Evolutionary conservation across 192 early-diverging fungal genomes (phyloP).

Genomic region (Coemansia sp.): DNA sequence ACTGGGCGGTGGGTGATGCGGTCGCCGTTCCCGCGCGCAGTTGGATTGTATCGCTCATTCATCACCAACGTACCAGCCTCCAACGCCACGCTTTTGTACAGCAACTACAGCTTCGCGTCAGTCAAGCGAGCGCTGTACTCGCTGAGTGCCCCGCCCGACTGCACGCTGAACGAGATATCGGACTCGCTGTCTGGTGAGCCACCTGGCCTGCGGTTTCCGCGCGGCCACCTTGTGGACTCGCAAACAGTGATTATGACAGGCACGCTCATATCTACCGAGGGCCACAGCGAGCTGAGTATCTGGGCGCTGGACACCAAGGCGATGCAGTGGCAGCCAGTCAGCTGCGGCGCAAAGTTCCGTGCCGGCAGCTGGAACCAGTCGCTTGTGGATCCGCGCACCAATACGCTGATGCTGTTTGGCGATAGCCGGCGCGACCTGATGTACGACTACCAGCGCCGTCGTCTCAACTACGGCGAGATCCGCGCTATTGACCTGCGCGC

Average conservation of each 20-base stretch:
- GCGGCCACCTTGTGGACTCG: slow-evolving; percentile 68
- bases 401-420: slow-evolving; percentile 73
- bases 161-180: slow-evolving; percentile 69
- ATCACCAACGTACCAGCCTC: slow-evolving; percentile 62
- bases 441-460: slow-evolving; percentile 77
- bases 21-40: slow-evolving; percentile 69
- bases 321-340: slow-evolving; percentile 66
- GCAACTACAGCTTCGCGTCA: slow-evolving; percentile 74
- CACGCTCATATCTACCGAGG: slow-evolving; percentile 66
- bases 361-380: slow-evolving; percentile 80
- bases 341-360: slow-evolving; percentile 67
- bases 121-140: slow-evolving; percentile 75
- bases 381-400: slow-evolving; percentile 61
- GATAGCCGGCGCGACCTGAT: slow-evolving; percentile 64
- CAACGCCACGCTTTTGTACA: slow-evolving; percentile 68
- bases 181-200: slow-evolving; percentile 67
- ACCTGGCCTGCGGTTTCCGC: slow-evolving; percentile 76
- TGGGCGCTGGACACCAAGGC: slow-evolving; percentile 69
- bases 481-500: slow-evolving; percentile 72
- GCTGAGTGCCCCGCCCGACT: slow-evolving; percentile 61
- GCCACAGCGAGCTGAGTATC: slow-evolving; percentile 67
- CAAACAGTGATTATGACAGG: slow-evolving; percentile 68
- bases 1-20: slow-evolving; percentile 67
- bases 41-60: slow-evolving; percentile 78
- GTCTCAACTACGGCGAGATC: slow-evolving; percentile 77